Percentiles rank a stretch among this genome's conserved stretches.
Evolutionary conservation across 2,329 filamentous ascomycete genomes (phyloP).

Genomic region (Monilinia fructicola): DNA sequence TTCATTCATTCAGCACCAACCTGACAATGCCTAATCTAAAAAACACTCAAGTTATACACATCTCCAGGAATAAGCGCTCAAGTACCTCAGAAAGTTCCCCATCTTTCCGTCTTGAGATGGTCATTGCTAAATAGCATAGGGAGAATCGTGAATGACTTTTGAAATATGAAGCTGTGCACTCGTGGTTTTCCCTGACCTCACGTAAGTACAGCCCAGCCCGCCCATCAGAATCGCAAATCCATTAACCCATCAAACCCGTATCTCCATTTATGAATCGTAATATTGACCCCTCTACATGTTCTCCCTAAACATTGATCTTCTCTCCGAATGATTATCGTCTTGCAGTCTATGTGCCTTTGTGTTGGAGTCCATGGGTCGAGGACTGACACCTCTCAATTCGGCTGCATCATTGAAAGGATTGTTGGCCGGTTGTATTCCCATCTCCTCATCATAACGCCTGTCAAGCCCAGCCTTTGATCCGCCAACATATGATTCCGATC

Average conservation of each 20-base stretch:
- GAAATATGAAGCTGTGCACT: background rate
- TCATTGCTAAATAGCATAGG: background rate
- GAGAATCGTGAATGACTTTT: background rate
- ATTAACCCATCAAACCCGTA: constrained; percentile 1
- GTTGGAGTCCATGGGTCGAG: constrained; percentile 63
- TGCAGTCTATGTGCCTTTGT: constrained; percentile 38
- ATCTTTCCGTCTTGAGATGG: background rate
- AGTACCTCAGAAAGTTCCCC: background rate
- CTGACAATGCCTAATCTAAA: background rate
- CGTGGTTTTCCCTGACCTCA: background rate
- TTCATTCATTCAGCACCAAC: background rate
- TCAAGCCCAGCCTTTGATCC: constrained; percentile 46
- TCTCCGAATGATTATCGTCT: constrained; percentile 61
- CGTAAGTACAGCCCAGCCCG: constrained; percentile 11
- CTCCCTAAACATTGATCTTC: constrained; percentile 69
- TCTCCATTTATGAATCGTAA: constrained; percentile 5
- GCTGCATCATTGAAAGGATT: constrained; percentile 73
- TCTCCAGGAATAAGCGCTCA: background rate
- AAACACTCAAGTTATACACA: background rate
- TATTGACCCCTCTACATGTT: constrained; percentile 53
- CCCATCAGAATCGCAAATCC: constrained; percentile 3
- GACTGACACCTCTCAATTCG: constrained; percentile 71
- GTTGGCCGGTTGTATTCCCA: constrained; percentile 42
- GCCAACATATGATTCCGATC: constrained; percentile 44
- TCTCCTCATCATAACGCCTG: constrained; percentile 48